phyloP scores from a whole-genome alignment of 2,329 filamentous ascomycete genomes.

The Stenocarpella maydis region DNA sequence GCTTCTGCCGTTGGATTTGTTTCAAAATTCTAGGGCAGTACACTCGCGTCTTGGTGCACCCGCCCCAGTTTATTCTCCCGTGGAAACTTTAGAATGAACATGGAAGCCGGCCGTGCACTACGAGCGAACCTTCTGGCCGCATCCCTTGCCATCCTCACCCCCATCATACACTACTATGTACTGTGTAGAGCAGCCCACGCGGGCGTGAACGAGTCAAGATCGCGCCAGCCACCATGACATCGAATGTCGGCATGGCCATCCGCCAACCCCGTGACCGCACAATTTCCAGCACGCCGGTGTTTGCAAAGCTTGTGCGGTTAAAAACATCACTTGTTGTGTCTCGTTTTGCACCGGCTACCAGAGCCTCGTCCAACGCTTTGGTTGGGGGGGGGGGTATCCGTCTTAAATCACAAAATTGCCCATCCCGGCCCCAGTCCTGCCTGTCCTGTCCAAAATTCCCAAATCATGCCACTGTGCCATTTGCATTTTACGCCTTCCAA shows the following conservation, averaged over 20 bases:
- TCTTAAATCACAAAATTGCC: background rate
- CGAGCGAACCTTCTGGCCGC: background rate
- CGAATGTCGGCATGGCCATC: background rate
- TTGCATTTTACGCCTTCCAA: background rate
- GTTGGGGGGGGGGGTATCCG: constrained; percentile 16
- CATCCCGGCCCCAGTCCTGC: background rate
- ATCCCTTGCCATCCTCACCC: background rate
- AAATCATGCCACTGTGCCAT: background rate
- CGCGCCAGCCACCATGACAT: background rate
- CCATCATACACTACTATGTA: too few relatives aligned
- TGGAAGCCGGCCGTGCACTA: too few relatives aligned
- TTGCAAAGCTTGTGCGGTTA: background rate
- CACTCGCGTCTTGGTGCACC: background rate
- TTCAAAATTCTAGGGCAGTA: constrained; percentile 16
- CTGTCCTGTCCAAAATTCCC: background rate
- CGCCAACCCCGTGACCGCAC: background rate
- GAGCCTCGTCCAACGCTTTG: constrained; percentile 10
- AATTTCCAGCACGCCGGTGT: background rate
- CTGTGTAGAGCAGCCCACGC: too few relatives aligned
- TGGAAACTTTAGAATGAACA: background rate
- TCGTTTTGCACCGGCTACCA: constrained; percentile 1
- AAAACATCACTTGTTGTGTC: constrained; percentile 21
- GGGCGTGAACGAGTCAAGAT: background rate
- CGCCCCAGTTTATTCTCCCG: background rate
- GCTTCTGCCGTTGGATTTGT: constrained; percentile 12